phyloP scores from a whole-genome alignment of 805 yeast genomes.

The Myxozyma vanderwaltii region DNA sequence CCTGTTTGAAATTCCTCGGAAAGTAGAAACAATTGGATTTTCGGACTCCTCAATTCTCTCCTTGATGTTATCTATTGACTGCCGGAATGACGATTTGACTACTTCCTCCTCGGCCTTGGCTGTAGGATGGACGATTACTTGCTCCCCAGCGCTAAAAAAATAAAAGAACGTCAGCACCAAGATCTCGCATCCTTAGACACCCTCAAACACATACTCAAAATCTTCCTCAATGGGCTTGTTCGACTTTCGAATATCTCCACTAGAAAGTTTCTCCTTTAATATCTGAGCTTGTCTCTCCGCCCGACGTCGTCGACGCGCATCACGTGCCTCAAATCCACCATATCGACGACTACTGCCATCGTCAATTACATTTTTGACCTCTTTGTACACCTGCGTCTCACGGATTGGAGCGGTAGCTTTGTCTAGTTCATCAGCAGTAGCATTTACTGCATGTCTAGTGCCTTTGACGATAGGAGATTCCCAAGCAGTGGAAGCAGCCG shows the following conservation, averaged over 20 bases:
- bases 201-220: slow-evolving; percentile 34
- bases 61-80: slow-evolving; percentile 59
- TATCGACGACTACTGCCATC: slow-evolving; percentile 87
- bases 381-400: slow-evolving; percentile 84
- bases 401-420: slow-evolving; percentile 89
- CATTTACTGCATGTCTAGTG: slow-evolving; percentile 80
- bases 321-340: slow-evolving; percentile 90
- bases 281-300: slow-evolving; percentile 46
- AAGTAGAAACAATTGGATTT: slow-evolving; percentile 78
- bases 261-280: slow-evolving; percentile 50
- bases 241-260: slow-evolving; percentile 51
- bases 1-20: slow-evolving; percentile 79
- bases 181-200: background rate
- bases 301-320: slow-evolving; percentile 73
- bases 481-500: slow-evolving; percentile 90
- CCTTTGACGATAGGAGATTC: slow-evolving; percentile 89
- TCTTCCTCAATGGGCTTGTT: slow-evolving; percentile 72
- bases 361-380: slow-evolving; percentile 82
- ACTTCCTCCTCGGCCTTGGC: slow-evolving; percentile 53
- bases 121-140: slow-evolving; percentile 4
- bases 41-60: slow-evolving; percentile 82
- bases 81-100: slow-evolving; percentile 70
- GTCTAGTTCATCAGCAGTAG: slow-evolving; percentile 68
- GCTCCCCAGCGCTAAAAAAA: background rate
- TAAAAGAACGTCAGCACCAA: background rate